These are phyloP conservation scores for Fraxinus floribunda DNA, from an alignment of 305 asterid species.

Conservation along the genomic window DNA sequence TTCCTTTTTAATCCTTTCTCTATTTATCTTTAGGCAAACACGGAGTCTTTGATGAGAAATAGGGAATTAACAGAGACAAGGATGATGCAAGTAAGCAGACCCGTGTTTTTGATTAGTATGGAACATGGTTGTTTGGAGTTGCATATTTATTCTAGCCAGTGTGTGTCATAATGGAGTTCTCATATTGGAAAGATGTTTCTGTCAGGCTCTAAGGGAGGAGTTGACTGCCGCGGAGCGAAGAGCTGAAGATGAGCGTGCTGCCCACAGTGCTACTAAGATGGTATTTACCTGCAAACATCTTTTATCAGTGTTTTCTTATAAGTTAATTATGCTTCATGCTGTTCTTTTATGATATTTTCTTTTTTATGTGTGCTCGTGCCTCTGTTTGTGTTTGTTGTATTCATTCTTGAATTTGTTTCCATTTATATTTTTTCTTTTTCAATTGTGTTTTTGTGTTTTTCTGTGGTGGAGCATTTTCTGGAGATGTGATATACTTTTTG, in stretches of 20 bases:
- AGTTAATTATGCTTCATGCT: not conserved
- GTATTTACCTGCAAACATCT: conserved; percentile 33
- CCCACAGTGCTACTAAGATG: conserved; percentile 86
- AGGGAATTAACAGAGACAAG: conserved; percentile 98
- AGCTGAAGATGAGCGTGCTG: conserved; percentile 97
- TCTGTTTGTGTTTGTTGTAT: conserved; percentile 8
- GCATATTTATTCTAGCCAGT: not conserved
- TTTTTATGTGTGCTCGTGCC: not conserved
- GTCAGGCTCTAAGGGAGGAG: conserved; percentile 93
- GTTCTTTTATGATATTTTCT: not conserved
- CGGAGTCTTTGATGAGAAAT: conserved; percentile 88
- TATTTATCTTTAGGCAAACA: conserved; percentile 60
- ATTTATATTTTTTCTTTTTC: not conserved
- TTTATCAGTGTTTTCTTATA: conserved; percentile 12
- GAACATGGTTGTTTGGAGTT: conserved; percentile 19
- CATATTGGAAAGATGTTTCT: conserved; percentile 24
- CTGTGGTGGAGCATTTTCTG: conserved; percentile 10
- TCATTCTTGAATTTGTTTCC: not conserved
- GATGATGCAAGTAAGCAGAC: conserved; percentile 93
- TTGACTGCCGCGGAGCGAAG: conserved; percentile 85
- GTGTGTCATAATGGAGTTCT: conserved; percentile 18
- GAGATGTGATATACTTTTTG: conserved; percentile 25
- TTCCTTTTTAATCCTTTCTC: conserved; percentile 5
- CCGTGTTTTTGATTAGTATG: conserved; percentile 11
- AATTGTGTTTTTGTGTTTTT: not conserved